Conservation (phyloP, 306 rosid species). For the Cercis canadensis region DNA sequence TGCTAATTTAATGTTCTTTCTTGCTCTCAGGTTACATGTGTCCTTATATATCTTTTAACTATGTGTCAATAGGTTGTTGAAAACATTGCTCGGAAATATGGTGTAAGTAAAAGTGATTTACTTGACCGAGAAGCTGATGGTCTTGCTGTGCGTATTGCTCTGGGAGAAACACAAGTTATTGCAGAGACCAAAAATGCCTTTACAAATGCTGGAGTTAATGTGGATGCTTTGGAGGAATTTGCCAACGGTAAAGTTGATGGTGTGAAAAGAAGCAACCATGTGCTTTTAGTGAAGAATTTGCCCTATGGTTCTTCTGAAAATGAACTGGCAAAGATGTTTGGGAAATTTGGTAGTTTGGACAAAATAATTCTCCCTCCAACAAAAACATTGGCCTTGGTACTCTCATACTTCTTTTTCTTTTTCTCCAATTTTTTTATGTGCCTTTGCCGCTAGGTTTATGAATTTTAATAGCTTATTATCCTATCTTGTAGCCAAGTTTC, state of each 20-base stretch:
- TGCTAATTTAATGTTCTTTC: background rate
- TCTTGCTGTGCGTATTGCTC: conserved; percentile 84
- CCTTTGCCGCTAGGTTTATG: conserved; percentile 15
- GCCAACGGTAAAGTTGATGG: conserved; percentile 68
- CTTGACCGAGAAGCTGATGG: conserved; percentile 84
- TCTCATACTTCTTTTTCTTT: background rate
- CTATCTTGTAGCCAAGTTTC: conserved; percentile 5
- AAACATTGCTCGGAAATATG: conserved; percentile 77
- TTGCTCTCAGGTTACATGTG: conserved; percentile 18
- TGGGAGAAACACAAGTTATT: conserved; percentile 93
- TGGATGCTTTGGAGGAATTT: conserved; percentile 73
- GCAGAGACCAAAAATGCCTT: conserved; percentile 83
- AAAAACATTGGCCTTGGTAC: conserved; percentile 93
- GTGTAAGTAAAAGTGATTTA: conserved; percentile 82
- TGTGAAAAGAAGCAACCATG: conserved; percentile 86
- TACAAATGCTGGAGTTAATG: conserved; percentile 81
- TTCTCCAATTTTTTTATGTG: conserved; percentile 9
- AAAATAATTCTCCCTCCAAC: conserved; percentile 85
- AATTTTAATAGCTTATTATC: conserved; percentile 10
- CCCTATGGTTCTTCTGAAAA: conserved; percentile 86
- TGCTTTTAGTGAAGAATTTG: conserved; percentile 87
- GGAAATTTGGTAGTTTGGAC: conserved; percentile 86
- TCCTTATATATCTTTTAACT: conserved; percentile 21
- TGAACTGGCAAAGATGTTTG: conserved; percentile 81
- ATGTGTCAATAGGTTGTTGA: conserved; percentile 68